Evolutionary conservation across 169 alveolate species (phyloP), one percentile per base, ranked within the genome.

Genomic region (Cryptosporidium parvum): DNA sequence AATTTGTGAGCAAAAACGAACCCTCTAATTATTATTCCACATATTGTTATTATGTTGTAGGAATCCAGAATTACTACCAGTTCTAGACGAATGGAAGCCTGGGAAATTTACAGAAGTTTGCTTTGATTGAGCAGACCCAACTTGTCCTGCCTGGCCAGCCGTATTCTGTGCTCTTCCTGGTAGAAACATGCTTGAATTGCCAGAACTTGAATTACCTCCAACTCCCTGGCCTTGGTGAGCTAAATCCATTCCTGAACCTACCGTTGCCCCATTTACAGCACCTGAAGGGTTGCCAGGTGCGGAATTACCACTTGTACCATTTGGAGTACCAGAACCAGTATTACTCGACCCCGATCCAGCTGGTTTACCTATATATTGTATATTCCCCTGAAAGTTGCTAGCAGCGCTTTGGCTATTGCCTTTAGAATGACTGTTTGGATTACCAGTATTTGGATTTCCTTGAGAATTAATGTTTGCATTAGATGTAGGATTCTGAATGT

Each of bases 81-180:
- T 65, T 65, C 89, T 61, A 14, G 73, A 62, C 0, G 89, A 80
- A 12, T 80, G 89, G 51, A 80, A 80, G 7, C 89, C 75, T 23
- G 89, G 44, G 75, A 80, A 80, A 23, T 67, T 67, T 4, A 80
- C 89, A 9, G 89, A 51, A 21, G 84, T 8, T 23, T 69, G 84
- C 26, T 69, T 69, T 23, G 58, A 29, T 29, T 69, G 84, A 21
- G 23, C 44, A 44, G 84, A 45, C n/a, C 62, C 62, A 23, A 69
- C 84, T 69, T 69, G 84, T 8, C 33, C 62, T 4, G 58, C 16
- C 62, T 69, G 84, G 1, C 39, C 21, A 21, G 39, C 18, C 7
- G 65, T 23, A 42, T 69, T 69, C 26, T 69, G 84, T 26, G 84
- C 44, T 69, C 84, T 69, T 69, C 84, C 84, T 9, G 84, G 16